Conservation (phyloP, 2,329 filamentous ascomycete species). For the Verticillium tricorpus region DNA sequence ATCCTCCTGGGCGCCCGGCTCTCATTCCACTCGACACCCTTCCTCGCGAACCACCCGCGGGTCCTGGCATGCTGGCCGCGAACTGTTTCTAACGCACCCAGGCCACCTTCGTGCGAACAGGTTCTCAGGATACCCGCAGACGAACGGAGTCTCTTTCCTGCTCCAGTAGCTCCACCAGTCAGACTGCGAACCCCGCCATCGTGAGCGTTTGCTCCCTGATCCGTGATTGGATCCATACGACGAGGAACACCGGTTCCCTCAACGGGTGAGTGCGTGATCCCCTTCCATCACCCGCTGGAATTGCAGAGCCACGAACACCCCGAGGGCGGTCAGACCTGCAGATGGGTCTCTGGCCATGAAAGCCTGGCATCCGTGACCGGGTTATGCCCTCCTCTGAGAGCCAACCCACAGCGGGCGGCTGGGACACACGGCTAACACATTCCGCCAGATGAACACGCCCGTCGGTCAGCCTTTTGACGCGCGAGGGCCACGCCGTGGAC, state of each 20-base stretch:
- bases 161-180: conserved; percentile 6
- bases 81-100: conserved; percentile 11
- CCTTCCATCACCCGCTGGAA: conserved; percentile 4
- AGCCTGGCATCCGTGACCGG: not conserved
- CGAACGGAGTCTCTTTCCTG: conserved; percentile 3
- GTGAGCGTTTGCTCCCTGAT: conserved; percentile 8
- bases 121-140: conserved; percentile 6
- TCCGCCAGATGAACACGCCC: too few relatives aligned
- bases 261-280: conserved; percentile 15
- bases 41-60: conserved; percentile 3
- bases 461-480: not conserved
- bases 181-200: conserved; percentile 6
- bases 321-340: not conserved
- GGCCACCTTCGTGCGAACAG: conserved; percentile 10
- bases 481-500: not conserved
- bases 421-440: not conserved
- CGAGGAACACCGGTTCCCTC: conserved; percentile 3
- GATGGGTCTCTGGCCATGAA: not conserved
- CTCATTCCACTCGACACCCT: not conserved
- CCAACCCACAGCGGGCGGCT: too few relatives aligned
- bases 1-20: conserved; percentile 1
- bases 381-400: too few relatives aligned
- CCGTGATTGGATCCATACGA: conserved; percentile 8
- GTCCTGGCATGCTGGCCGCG: conserved; percentile 4
- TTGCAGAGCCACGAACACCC: conserved; percentile 9